These are phyloP conservation scores for Scorias spongiosa DNA, from an alignment of 2,329 filamentous ascomycete genomes.

Conservation along the genomic window DNA sequence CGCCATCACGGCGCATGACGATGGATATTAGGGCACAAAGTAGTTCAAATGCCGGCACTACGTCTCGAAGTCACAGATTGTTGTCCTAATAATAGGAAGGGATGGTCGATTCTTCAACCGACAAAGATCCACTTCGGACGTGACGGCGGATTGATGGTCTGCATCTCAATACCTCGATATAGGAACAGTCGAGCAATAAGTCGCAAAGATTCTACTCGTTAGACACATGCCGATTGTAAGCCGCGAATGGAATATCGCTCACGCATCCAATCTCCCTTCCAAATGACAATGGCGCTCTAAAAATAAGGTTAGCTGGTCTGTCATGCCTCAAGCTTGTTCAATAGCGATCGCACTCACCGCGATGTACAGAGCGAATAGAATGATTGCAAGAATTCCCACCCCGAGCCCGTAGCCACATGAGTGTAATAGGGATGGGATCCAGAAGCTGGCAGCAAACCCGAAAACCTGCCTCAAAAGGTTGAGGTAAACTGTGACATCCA, in stretches of 20 bases:
- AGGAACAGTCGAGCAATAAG: no score
- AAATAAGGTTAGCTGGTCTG: background rate
- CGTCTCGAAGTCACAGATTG: no score
- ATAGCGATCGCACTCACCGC: background rate
- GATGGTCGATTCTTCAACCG: no score
- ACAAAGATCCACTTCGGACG: no score
- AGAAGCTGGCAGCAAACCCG: background rate
- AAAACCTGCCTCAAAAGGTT: background rate
- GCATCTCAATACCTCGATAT: no score
- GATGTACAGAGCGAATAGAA: background rate
- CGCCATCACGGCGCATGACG: no score
- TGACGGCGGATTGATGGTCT: no score
- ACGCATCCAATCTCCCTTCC: background rate
- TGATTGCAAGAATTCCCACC: background rate
- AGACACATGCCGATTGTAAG: background rate
- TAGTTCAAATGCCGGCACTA: no score
- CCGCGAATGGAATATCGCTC: background rate
- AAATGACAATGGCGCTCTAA: background rate
- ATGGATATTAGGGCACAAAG: no score
- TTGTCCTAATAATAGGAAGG: no score
- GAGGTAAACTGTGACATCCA: background rate
- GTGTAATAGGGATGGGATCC: background rate
- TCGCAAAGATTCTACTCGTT: no score
- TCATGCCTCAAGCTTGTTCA: background rate
- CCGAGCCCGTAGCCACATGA: background rate